Evolutionary conservation across 2,329 filamentous ascomycete species (phyloP).

Genomic region (Penicillium sumatraense): DNA sequence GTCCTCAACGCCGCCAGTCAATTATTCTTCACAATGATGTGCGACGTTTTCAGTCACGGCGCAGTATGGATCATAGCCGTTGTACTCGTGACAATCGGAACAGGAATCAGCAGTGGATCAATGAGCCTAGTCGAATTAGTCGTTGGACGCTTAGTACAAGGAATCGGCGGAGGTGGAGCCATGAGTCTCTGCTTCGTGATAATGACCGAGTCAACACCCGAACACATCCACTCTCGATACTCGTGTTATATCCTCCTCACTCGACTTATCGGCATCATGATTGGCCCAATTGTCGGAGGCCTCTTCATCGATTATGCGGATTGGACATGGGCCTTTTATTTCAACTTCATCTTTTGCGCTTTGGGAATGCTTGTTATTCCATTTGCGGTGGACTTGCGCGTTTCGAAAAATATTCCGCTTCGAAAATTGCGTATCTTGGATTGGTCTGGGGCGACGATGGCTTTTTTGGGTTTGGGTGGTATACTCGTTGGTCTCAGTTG

Average conservation of each 20-base stretch:
- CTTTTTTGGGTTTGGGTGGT: slow-evolving; percentile 40
- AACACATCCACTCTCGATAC: slow-evolving; percentile 37
- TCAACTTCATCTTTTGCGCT: slow-evolving; percentile 37
- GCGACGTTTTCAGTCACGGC: slow-evolving; percentile 52
- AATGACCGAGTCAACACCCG: slow-evolving; percentile 47
- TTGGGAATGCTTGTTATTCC: slow-evolving; percentile 35
- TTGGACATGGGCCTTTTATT: slow-evolving; percentile 37
- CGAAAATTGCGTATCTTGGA: slow-evolving; percentile 39
- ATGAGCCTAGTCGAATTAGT: slow-evolving; percentile 45
- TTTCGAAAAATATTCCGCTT: slow-evolving; percentile 26
- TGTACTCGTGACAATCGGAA: slow-evolving; percentile 52
- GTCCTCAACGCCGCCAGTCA: slow-evolving; percentile 39
- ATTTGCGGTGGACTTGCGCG: slow-evolving; percentile 34
- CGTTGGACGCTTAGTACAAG: slow-evolving; percentile 51
- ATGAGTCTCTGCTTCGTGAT: slow-evolving; percentile 49
- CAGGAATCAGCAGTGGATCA: slow-evolving; percentile 48
- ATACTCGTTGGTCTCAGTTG: slow-evolving; percentile 51
- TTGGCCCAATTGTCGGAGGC: slow-evolving; percentile 33
- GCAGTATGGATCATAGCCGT: slow-evolving; percentile 49
- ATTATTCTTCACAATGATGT: slow-evolving; percentile 35
- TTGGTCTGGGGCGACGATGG: slow-evolving; percentile 49
- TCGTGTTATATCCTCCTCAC: slow-evolving; percentile 37
- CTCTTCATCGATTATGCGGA: slow-evolving; percentile 29
- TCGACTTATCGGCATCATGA: slow-evolving; percentile 36
- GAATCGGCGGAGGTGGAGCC: slow-evolving; percentile 53